These are phyloP conservation scores for Chlorella sp. DNA, from an alignment of 139 green algal species.

Conservation along the genomic window DNA sequence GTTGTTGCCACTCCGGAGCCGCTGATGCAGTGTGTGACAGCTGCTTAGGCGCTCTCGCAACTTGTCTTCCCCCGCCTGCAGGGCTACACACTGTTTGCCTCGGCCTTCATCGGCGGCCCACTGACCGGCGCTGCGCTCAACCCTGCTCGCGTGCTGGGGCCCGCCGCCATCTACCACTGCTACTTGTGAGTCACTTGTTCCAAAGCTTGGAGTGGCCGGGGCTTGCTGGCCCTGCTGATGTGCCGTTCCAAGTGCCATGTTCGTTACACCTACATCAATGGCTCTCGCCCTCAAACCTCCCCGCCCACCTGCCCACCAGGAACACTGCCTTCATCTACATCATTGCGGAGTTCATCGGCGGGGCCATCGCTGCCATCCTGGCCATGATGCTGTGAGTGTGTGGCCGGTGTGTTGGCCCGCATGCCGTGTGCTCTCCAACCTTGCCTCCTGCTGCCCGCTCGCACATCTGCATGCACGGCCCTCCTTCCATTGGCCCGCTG, in stretches of 20 bases:
- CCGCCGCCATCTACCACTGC: slow-evolving; percentile 71
- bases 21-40: no score
- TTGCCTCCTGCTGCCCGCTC: no score
- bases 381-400: slow-evolving; percentile 62
- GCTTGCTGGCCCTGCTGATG: not conserved
- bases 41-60: no score
- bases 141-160: slow-evolving; percentile 78
- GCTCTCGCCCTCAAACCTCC: not conserved
- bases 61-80: slow-evolving; percentile 61
- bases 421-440: no score
- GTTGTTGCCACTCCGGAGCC: slow-evolving; percentile 43
- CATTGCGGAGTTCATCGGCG: slow-evolving; percentile 70
- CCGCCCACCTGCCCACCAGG: slow-evolving; percentile 4
- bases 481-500: no score
- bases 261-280: not conserved
- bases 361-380: slow-evolving; percentile 55
- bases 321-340: slow-evolving; percentile 79
- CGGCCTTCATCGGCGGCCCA: slow-evolving; percentile 70
- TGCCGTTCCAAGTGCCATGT: not conserved
- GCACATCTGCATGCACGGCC: no score
- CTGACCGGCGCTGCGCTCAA: slow-evolving; percentile 80
- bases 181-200: slow-evolving; percentile 9
- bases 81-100: slow-evolving; percentile 77
- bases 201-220: no score
- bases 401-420: no score